These are phyloP conservation scores for Malus asiatica DNA, from an alignment of 306 rosid species.

Conservation along the genomic window DNA sequence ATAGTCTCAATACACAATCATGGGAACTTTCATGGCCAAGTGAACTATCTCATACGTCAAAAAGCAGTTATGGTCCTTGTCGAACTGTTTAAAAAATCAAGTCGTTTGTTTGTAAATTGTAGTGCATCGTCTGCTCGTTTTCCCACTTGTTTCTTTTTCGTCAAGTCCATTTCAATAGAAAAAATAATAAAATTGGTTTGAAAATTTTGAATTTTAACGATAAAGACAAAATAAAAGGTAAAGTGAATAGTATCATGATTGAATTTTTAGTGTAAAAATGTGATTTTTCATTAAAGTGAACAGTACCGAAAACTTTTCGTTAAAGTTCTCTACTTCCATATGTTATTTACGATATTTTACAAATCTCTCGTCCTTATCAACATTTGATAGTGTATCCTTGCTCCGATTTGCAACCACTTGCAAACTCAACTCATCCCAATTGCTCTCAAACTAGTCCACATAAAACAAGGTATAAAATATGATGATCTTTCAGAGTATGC, in stretches of 20 bases:
- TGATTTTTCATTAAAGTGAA: too few relatives aligned
- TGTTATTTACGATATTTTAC: not conserved
- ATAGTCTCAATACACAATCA: not conserved
- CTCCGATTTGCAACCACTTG: not conserved
- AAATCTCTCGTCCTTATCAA: not conserved
- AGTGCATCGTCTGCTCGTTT: not conserved
- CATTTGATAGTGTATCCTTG: not conserved
- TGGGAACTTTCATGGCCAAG: not conserved
- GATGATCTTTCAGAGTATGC: too few relatives aligned
- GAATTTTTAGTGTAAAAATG: too few relatives aligned
- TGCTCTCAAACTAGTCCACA: not conserved
- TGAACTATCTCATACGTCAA: not conserved
- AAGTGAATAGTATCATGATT: too few relatives aligned
- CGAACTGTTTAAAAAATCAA: too few relatives aligned
- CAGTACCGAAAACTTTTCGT: too few relatives aligned
- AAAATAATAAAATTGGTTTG: too few relatives aligned
- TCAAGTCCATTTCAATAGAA: not conserved
- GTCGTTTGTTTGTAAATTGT: not conserved
- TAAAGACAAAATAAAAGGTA: too few relatives aligned
- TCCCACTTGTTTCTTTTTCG: not conserved
- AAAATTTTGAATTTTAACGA: too few relatives aligned
- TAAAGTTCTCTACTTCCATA: not conserved
- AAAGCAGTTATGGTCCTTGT: not conserved
- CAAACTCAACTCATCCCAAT: not conserved
- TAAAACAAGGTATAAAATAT: not conserved